These are phyloP conservation scores for Moringa oleifera DNA, from an alignment of 345 rosid genomes.

Conservation along the genomic window DNA sequence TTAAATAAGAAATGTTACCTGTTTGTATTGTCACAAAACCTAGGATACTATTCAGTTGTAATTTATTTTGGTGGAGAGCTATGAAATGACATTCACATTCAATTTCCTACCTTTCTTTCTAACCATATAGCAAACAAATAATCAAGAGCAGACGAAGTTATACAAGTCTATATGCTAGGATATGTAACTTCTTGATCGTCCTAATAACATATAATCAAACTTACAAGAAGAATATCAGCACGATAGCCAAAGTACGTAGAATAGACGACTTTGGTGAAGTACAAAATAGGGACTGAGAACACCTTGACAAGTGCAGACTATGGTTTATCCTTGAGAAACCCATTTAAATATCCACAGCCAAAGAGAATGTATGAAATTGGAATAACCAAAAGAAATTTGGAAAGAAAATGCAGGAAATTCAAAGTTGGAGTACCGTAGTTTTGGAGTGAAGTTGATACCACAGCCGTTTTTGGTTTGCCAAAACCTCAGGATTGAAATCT, in stretches of 20 bases:
- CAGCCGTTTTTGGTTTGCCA: slow-evolving; percentile 94
- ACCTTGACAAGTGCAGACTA: background rate
- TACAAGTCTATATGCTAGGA: background rate
- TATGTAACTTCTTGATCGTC: too few species aligned
- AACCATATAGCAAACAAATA: background rate
- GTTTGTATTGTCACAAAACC: too few species aligned
- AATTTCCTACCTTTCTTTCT: background rate
- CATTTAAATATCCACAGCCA: background rate
- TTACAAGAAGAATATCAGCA: too few species aligned
- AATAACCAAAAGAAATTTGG: background rate
- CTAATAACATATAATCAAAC: too few species aligned
- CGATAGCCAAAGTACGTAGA: too few species aligned
- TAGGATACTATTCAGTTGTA: too few species aligned
- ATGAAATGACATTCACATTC: too few species aligned
- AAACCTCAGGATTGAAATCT: slow-evolving; percentile 86
- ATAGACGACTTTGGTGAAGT: background rate
- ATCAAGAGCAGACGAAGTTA: background rate
- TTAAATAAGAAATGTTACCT: too few species aligned
- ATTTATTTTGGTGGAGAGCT: too few species aligned
- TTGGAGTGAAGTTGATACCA: slow-evolving; percentile 94
- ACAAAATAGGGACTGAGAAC: background rate
- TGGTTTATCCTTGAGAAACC: background rate
- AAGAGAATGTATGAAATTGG: slow-evolving; percentile 3
- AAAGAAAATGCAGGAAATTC: slow-evolving; percentile 10
- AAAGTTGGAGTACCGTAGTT: slow-evolving; percentile 46